Conservation (phyloP, 345 rosid genomes). For the Eutrema heterophyllum region DNA sequence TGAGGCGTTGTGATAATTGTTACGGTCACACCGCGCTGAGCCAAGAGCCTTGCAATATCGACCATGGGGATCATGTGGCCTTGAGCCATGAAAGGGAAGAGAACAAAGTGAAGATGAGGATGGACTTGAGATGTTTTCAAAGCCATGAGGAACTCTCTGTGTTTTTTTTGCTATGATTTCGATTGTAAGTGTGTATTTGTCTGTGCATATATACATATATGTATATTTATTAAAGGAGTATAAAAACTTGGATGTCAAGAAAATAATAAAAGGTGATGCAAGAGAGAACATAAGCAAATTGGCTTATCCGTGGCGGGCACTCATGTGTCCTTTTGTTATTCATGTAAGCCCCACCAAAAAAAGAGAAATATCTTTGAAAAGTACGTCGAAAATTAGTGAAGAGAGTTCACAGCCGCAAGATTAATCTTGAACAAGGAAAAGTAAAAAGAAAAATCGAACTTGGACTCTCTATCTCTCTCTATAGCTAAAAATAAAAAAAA, state of each 20-base stretch:
- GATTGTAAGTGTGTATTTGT: background rate
- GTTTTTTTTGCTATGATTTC: background rate
- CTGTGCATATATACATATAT: background rate
- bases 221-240: background rate
- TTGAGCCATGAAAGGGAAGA: slow-evolving; percentile 58
- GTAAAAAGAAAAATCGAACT: background rate
- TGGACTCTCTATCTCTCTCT: background rate
- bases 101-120: slow-evolving; percentile 34
- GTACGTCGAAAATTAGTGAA: background rate
- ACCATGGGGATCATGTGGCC: slow-evolving; percentile 36
- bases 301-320: background rate
- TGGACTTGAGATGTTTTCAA: background rate
- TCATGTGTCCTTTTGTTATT: background rate
- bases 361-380: background rate
- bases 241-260: background rate
- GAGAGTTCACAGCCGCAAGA: background rate
- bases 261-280: background rate
- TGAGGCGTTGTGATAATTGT: no score
- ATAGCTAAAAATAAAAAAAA: no score
- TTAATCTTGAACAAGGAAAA: background rate
- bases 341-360: background rate
- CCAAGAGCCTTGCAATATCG: no score
- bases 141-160: background rate
- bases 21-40: no score
- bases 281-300: background rate